These are phyloP conservation scores for Globisporangium emineosum DNA, from an alignment of 352 stramenopile genomes.

Conservation along the genomic window DNA sequence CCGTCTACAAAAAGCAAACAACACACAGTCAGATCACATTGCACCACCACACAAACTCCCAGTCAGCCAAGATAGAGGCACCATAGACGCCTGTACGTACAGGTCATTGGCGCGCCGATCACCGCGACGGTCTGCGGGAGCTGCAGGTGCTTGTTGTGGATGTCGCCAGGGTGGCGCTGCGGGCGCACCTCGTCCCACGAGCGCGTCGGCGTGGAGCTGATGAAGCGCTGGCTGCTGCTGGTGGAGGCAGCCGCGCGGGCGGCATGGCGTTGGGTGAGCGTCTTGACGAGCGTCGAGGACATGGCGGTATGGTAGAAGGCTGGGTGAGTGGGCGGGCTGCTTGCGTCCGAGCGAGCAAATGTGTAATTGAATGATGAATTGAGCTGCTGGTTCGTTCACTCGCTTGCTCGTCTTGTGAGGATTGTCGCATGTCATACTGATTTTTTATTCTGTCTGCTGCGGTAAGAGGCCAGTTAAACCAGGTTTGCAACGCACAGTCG, in stretches of 20 bases:
- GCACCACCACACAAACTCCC: background rate
- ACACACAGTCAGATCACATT: background rate
- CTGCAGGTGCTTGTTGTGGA: slow-evolving; percentile 51
- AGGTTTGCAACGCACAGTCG: background rate
- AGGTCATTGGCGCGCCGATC: slow-evolving; percentile 87
- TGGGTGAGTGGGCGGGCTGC: too few relatives aligned
- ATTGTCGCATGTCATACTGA: background rate
- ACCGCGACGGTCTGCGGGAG: slow-evolving; percentile 70
- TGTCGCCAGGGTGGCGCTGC: slow-evolving; percentile 54
- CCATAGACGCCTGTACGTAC: slow-evolving; percentile 29
- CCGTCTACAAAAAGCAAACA: slow-evolving; percentile 42
- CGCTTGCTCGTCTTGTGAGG: background rate
- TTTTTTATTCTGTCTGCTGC: background rate
- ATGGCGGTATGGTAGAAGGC: slow-evolving; percentile 4
- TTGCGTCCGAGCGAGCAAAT: background rate
- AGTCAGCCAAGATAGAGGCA: background rate
- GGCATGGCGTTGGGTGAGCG: slow-evolving; percentile 5
- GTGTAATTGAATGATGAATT: slow-evolving; percentile 1
- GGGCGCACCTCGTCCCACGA: slow-evolving; percentile 62
- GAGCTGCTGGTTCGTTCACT: slow-evolving; percentile 4
- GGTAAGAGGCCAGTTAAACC: background rate
- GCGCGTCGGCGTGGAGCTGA: slow-evolving; percentile 42
- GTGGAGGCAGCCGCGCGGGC: background rate
- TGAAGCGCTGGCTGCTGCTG: slow-evolving; percentile 32
- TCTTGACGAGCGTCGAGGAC: slow-evolving; percentile 15